Evolutionary conservation across 106 monocot species (phyloP), one percentile per base, ranked within the genome.

Genomic region (Phalaenopsis equestris): DNA sequence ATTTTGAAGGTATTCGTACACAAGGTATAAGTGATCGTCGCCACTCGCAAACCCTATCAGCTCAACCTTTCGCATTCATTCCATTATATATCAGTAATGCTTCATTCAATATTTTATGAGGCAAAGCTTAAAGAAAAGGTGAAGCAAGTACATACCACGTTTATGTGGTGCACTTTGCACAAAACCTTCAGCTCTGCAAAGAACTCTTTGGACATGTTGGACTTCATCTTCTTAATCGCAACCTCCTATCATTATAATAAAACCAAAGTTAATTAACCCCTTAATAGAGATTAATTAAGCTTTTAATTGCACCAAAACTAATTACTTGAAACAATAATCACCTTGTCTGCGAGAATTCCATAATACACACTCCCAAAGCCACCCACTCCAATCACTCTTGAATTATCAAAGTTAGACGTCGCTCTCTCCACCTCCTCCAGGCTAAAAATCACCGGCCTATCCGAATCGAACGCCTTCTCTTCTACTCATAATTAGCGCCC

Each of bases 141-240:
- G 9, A 57, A 23, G 8, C 5, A 0, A 67, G 23, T 30, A 24
- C 86, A 55, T 87, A 90, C 87, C 83, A 87, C 87, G 77, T 90
- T 87, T 36, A 87, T 90, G 61, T 90, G 90, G 78, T 90, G 87
- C 16, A 90, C 80, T 87, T 81, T 90, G 79, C 90, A 90, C 42
- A 90, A 38, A 48, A 83, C 87, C 67, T 84, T 90, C n/a, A 90
- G 83, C 82, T 90, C 90, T 2, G 90, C 90, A 41, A 85, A 85
- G 83, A 90, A 90, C 79, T 90, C 90, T 74, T 76, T 87, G 11
- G 84, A 87, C 37, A 83, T 87, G 80, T 58, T 85, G 9, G 90
- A 87, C 72, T 83, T 90, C 90, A 87, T 90, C 77, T 78, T 87
- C 68, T 90, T 90, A 21, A 90, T 80, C 16, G 90, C 90, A 5